Conservation (phyloP, 352 stramenopile genomes). For the Thraustochytrium sp. region DNA sequence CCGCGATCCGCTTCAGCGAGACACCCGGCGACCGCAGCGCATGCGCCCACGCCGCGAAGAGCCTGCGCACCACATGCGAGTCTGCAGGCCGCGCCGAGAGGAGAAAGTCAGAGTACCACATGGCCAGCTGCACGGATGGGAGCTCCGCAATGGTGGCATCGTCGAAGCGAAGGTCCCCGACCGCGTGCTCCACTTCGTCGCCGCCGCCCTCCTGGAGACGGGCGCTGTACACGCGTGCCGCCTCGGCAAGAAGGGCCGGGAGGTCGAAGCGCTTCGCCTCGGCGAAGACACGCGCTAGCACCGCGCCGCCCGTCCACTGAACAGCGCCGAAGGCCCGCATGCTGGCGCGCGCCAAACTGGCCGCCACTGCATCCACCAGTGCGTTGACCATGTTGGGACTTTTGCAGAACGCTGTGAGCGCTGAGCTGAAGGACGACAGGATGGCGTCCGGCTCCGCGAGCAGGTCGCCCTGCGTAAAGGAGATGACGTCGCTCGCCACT, state of each 20-base stretch:
- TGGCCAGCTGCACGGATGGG: slow-evolving; percentile 71
- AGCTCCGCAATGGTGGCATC: slow-evolving; percentile 71
- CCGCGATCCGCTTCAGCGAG: slow-evolving; percentile 71
- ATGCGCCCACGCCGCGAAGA: slow-evolving; percentile 70
- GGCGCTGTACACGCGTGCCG: slow-evolving; percentile 42
- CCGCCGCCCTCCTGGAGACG: slow-evolving; percentile 38
- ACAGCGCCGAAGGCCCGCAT: slow-evolving; percentile 70
- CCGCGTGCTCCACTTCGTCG: slow-evolving; percentile 48
- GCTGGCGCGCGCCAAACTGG: slow-evolving; percentile 63
- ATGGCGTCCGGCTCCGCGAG: not conserved
- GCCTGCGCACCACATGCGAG: slow-evolving; percentile 55
- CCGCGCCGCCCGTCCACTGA: slow-evolving; percentile 68
- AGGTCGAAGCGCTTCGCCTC: slow-evolving; percentile 28
- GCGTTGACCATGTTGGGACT: slow-evolving; percentile 36
- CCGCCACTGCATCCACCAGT: slow-evolving; percentile 60
- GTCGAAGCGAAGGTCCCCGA: slow-evolving; percentile 62
- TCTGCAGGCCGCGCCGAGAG: slow-evolving; percentile 59
- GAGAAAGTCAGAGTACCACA: slow-evolving; percentile 71
- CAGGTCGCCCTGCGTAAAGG: not conserved
- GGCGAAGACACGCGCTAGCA: not conserved
- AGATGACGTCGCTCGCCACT: not conserved
- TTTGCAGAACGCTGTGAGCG: not conserved
- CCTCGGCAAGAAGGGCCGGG: not conserved
- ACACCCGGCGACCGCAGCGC: slow-evolving; percentile 72
- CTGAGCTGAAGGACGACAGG: not conserved